Base-by-base conservation (phyloP, 2,329 filamentous ascomycete species). In the Hypocrella siamensis region DNA sequence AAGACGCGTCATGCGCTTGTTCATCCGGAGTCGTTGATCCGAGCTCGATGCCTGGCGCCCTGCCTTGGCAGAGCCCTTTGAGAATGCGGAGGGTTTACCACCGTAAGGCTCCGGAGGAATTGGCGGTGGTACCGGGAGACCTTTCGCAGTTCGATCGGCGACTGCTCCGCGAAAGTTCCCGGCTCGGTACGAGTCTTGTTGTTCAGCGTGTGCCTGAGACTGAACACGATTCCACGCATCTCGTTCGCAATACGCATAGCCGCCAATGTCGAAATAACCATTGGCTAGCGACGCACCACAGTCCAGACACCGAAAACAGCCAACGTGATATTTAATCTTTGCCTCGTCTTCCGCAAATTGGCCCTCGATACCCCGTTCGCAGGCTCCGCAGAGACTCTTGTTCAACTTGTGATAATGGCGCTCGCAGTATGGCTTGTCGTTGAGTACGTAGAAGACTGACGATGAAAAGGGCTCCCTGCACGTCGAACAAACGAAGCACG, bases 361-460 rank as follows among this genome's bases (percentile, higher is more conserved):
- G 1, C 90, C 90, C 54, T 98, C 90, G 42, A 98, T 96, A 11
- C 90, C 90, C 9, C 64, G 63, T 40, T 80, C 70, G 52, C 90
- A 98, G 19, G 67, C 68, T 12, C 70, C 69, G 51, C 90, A 98
- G 2, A 94, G 60, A 29, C 83, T 93, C 31, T 79, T 79, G 45
- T 96, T 96, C 21, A 90, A 67, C 51, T 80, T 71, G 57, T 98
- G 90, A 51, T 96, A 98, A 54, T 96, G 85, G 31, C 77, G 75
- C 42, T 84, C 79, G 54, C 90, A 96, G 56, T 88, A 94, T 1
- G 90, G 90, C 36, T 74, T 67, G 55, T 98, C 84, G 40, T 79
- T 60, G 37, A 85, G 70, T 9, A 98, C 86, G 51, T 98, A 98
- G 46, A 96, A 96, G 36, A 90, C 85, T 2, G 83, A 71, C 0